Evolutionary conservation across 1,284 basidiomycete genomes (phyloP), one percentile per base, ranked within the genome.

Genomic region (Ganoderma boninense): DNA sequence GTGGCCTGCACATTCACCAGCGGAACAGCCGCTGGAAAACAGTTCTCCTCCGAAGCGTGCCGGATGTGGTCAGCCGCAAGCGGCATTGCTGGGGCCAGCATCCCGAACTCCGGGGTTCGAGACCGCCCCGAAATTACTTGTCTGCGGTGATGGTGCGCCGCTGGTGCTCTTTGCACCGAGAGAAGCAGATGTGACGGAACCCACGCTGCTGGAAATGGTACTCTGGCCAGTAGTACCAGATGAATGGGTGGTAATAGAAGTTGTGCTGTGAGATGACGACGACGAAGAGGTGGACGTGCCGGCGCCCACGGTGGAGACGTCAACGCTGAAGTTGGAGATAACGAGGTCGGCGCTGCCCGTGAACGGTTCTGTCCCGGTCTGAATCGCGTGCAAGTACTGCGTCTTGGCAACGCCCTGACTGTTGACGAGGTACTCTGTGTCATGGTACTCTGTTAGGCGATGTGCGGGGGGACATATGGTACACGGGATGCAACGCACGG

Each of bases 361-460:
- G 90, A 95, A 72, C 88, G 93, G 68, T 84, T 95, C 79, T 89
- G 95, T 42, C 87, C 89, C 60, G 88, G 90, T 77, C 85, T 96
- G 64, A 84, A 89, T 64, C 87, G 87, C 49, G 82, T 96, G 65
- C 84, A 94, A 73, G 86, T 84, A 75, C 85, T 90, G 66, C 8
- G 77, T 74, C 59, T 73, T 70, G 10, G 77, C 76, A 4, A 80
- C 79, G 32, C 78, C 76, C 46, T 79, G 76, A 59, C 75, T 71
- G 40, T 75, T 49, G 18, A 74, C 67, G 42, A 80, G 74, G 65
- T 79, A 80, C n/a, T 75, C 79, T 80, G 67, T 40, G 49, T n/a
- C 16, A 52, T 10, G 23, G 2, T 61, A 4, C 23, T 10, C 6
- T 20, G 16, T 40, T 2, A 6, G 38, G 0, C 29, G 14, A 29